Evolutionary conservation across 352 stramenopile genomes (phyloP).

Genomic region (Phytophthora lateralis): DNA sequence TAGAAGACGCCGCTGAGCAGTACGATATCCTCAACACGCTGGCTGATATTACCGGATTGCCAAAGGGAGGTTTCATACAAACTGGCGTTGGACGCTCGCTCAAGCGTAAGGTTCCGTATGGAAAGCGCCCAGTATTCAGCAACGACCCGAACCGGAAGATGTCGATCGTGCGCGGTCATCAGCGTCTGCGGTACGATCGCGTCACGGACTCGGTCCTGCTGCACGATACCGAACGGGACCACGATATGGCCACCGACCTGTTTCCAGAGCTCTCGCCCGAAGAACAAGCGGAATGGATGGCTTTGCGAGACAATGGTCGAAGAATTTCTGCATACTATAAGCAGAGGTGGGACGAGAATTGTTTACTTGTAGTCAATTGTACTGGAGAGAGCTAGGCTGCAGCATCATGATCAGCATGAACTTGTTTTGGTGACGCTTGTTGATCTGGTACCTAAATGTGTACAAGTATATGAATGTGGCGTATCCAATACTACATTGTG

Average conservation of each 20-base stretch:
- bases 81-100: constrained; percentile 60
- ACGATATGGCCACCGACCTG: constrained; percentile 39
- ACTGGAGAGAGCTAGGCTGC: constrained; percentile 4
- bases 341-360: constrained; percentile 40
- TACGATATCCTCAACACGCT: constrained; percentile 68
- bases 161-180: constrained; percentile 48
- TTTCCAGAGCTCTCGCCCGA: constrained; percentile 24
- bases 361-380: constrained; percentile 20
- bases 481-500: no score
- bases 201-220: constrained; percentile 43
- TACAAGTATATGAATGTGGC: no score
- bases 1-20: constrained; percentile 47
- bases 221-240: constrained; percentile 48
- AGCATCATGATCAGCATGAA: no score
- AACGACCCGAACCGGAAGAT: constrained; percentile 59
- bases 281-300: constrained; percentile 30
- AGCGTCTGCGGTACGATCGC: constrained; percentile 47
- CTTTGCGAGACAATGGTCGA: constrained; percentile 32
- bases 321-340: constrained; percentile 47
- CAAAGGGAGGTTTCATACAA: constrained; percentile 50
- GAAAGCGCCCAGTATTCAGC: constrained; percentile 45
- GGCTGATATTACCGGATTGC: constrained; percentile 61
- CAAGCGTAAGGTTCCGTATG: constrained; percentile 36
- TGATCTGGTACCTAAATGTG: no score
- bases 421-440: no score